Evolutionary conservation across 2,329 filamentous ascomycete genomes (phyloP).

Genomic region (Aaosphaeria pasadenensis): DNA sequence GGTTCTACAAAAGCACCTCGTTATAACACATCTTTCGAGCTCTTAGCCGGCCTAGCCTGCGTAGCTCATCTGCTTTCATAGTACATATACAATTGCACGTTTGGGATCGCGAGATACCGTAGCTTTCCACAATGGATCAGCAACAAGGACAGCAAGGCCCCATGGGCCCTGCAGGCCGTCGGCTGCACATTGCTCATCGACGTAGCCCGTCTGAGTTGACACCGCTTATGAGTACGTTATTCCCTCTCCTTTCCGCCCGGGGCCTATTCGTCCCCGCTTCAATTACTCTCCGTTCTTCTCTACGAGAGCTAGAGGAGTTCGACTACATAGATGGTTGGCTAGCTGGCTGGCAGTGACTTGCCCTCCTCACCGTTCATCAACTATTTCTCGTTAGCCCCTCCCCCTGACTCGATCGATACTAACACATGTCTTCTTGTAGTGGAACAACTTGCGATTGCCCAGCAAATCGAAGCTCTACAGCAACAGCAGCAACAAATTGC

Average conservation of each 20-base stretch:
- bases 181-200: constrained; percentile 95
- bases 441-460: constrained; percentile 96
- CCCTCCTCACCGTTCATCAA: too few relatives aligned
- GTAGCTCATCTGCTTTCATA: constrained; percentile 19
- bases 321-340: too few relatives aligned
- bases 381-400: not conserved
- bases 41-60: constrained; percentile 17
- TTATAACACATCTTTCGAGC: constrained; percentile 18
- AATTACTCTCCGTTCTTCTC: too few relatives aligned
- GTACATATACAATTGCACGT: constrained; percentile 17
- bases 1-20: constrained; percentile 12
- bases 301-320: too few relatives aligned
- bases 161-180: constrained; percentile 75
- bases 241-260: constrained; percentile 4
- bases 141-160: constrained; percentile 55
- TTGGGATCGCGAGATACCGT: constrained; percentile 18
- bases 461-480: constrained; percentile 95
- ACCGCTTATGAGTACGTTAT: constrained; percentile 91
- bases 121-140: constrained; percentile 42
- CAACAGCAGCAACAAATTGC: constrained; percentile 98
- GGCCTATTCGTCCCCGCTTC: not conserved
- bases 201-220: constrained; percentile 96
- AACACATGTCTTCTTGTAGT: constrained; percentile 52
- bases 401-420: constrained; percentile 12
- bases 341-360: too few relatives aligned